Conservation (phyloP, 2,329 filamentous ascomycete genomes). For the Pseudogymnoascus sp. region DNA sequence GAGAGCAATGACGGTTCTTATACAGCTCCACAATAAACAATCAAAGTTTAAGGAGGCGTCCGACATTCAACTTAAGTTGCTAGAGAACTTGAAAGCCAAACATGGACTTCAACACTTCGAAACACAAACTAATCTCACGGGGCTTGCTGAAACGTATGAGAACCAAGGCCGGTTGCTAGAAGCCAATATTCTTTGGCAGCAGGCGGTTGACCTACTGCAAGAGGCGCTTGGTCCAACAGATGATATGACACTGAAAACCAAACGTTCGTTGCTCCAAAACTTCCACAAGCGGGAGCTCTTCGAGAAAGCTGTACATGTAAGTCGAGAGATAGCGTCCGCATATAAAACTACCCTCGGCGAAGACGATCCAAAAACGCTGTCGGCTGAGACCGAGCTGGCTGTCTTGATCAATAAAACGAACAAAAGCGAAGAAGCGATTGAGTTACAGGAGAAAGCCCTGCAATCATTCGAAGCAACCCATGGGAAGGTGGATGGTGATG, state of each 20-base stretch:
- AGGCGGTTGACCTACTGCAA: not conserved
- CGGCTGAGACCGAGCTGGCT: not conserved
- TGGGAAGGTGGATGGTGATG: not conserved
- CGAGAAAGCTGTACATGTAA: not conserved
- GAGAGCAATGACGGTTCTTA: not conserved
- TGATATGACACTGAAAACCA: not conserved
- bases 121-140: not conserved
- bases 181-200: not conserved
- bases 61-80: not conserved
- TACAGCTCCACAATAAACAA: not conserved
- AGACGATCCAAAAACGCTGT: not conserved
- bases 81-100: not conserved
- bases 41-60: not conserved
- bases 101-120: not conserved
- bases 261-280: not conserved
- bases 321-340: not conserved
- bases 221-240: not conserved
- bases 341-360: not conserved
- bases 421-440: not conserved
- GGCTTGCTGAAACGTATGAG: not conserved
- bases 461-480: not conserved
- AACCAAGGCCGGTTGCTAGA: not conserved
- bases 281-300: not conserved
- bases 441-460: not conserved
- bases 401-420: not conserved